These are phyloP conservation scores for Bruguiera parviflora DNA, from an alignment of 345 rosid genomes.

Conservation along the genomic window DNA sequence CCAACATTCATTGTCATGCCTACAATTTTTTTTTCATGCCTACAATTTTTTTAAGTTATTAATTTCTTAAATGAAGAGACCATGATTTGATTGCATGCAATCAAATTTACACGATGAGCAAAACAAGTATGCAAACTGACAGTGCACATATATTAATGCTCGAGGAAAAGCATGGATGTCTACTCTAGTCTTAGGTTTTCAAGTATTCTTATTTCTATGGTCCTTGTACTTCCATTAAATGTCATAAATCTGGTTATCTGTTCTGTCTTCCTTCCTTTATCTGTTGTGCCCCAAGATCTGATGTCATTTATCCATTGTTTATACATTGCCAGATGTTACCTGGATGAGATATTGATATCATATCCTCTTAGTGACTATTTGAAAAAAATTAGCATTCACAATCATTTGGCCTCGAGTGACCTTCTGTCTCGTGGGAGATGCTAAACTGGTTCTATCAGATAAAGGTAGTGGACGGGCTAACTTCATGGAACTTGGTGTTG, in stretches of 20 bases:
- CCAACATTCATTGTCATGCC: neutral
- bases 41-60: neutral
- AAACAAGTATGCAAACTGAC: neutral
- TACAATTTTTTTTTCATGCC: neutral
- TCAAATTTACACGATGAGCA: neutral
- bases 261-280: neutral
- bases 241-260: neutral
- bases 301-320: neutral
- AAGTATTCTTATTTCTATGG: neutral
- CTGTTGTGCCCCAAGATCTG: neutral
- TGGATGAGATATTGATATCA: neutral
- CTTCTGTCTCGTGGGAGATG: conserved; percentile 1
- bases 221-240: neutral
- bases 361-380: neutral
- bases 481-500: conserved; percentile 4
- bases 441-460: conserved; percentile 15
- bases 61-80: neutral
- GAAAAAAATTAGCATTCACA: neutral
- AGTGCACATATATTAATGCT: neutral
- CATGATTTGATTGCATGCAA: neutral
- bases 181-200: neutral
- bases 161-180: neutral
- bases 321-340: neutral
- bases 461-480: conserved; percentile 8
- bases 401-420: neutral